phyloP scores from a whole-genome alignment of 2,329 filamentous ascomycete genomes.

The Trichophyton rubrum region DNA sequence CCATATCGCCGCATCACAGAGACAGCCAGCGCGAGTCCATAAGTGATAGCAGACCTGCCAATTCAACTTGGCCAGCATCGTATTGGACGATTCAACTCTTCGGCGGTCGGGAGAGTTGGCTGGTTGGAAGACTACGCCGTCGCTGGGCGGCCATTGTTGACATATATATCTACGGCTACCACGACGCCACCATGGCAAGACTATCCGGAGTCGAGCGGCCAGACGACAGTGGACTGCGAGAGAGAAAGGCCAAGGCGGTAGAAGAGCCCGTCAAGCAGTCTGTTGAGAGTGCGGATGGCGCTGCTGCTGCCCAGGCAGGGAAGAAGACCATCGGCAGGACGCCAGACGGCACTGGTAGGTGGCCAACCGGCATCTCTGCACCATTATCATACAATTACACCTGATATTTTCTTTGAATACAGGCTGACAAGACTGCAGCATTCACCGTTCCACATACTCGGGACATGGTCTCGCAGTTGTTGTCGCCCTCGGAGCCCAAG shows the following conservation, averaged over 20 bases:
- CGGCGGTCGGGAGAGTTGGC: no score
- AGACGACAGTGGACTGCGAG: slow-evolving; percentile 33
- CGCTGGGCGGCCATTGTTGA: background rate
- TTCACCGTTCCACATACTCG: slow-evolving; percentile 93
- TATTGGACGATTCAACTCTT: background rate
- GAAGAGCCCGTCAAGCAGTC: slow-evolving; percentile 35
- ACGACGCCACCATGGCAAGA: background rate
- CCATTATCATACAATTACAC: background rate
- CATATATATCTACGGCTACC: background rate
- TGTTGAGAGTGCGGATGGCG: slow-evolving; percentile 18
- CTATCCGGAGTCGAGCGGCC: background rate
- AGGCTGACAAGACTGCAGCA: slow-evolving; percentile 42
- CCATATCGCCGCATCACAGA: background rate
- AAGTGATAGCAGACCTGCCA: background rate
- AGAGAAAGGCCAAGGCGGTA: slow-evolving; percentile 32
- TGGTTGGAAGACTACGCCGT: background rate
- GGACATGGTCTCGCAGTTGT: slow-evolving; percentile 96
- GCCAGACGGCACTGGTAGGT: slow-evolving; percentile 76
- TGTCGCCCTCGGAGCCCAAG: slow-evolving; percentile 90
- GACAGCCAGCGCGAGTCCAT: background rate
- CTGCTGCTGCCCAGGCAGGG: slow-evolving; percentile 24
- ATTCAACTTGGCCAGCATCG: slow-evolving; percentile 7
- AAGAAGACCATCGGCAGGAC: slow-evolving; percentile 82
- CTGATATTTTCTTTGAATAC: background rate
- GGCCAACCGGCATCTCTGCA: background rate